Evolutionary conservation across 352 stramenopile genomes (phyloP), one percentile per base, ranked within the genome.

Genomic region (Peronospora farinosa): DNA sequence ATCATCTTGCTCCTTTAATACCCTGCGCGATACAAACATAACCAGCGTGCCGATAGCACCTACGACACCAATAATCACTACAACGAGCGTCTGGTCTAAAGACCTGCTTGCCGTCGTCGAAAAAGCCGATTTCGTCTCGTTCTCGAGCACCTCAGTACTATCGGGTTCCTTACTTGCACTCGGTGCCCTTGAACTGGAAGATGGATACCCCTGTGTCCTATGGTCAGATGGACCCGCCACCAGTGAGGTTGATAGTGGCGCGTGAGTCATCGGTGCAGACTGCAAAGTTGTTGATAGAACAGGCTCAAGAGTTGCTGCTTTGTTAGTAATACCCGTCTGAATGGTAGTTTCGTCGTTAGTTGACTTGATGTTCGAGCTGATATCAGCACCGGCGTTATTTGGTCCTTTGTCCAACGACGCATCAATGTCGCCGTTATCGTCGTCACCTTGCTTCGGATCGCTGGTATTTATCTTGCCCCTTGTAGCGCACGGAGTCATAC

Each of bases 21-120:
- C 69, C 27, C 76, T 72, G 28, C 65, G 73, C 17, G 78, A 86
- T 31, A 78, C 67, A 27, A 81, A 50, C 32, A 79, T 49, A 10
- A 84, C 59, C 37, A 86, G 47, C 0, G 64, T 39, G 11, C 54
- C 79, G 38, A 90, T 84, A 11, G 66, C 27, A 7, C 51, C 73
- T n/a, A 88, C 66, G 31, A 69, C 65, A 41, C 68, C 74, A 21
- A 90, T 47, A 37, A 84, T 84, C 21, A 67, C 53, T 21, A 83
- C 48, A n/a, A 87, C 63, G 23, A 89, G 57, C 21, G 65, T 74
- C 45, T 78, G 40, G 43, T 82, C 67, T 5, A 77, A 53, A 8
- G 61, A 69, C 27, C 19, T 69, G 50, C 33, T 61, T 7, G 54
- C 44, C 7, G 53, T 40, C 7, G 45, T 39, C 7, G 54, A 57